Percentiles rank a stretch among this genome's conserved stretches.
These are phyloP conservation scores for Urochloa ruziziensis DNA, from an alignment of 176 grass and related monocot genomes.

Conservation along the genomic window DNA sequence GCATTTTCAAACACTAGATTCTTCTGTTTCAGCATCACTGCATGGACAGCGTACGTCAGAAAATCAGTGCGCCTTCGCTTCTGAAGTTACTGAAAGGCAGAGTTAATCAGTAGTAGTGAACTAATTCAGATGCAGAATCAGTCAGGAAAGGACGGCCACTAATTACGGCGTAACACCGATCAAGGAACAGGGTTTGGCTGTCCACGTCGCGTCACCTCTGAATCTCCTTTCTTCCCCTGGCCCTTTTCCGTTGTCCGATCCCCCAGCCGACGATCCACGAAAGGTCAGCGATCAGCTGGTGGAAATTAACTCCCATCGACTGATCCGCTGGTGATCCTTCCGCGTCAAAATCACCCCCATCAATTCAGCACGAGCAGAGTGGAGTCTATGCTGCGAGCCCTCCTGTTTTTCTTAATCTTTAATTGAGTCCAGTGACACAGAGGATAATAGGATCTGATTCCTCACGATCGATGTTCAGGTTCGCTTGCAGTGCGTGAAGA, in stretches of 20 bases:
- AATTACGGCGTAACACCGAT: neutral
- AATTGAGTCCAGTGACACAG: neutral
- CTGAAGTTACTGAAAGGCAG: neutral
- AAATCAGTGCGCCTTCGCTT: neutral
- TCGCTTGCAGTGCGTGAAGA: neutral
- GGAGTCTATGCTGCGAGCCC: neutral
- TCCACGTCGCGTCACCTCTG: slow-evolving; percentile 3
- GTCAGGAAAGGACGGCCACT: neutral
- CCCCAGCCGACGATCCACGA: neutral
- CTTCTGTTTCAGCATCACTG: no score
- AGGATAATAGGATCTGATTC: slow-evolving; percentile 24
- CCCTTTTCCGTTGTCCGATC: neutral
- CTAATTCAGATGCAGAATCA: neutral
- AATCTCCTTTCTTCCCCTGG: neutral
- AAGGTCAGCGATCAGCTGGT: neutral
- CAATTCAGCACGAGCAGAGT: neutral
- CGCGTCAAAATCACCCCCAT: no score
- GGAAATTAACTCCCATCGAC: neutral
- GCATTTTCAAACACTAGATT: neutral
- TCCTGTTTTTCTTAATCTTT: neutral
- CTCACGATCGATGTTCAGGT: neutral
- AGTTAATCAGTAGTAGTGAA: neutral
- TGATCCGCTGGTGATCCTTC: neutral
- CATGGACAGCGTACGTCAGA: neutral
- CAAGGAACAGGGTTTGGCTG: neutral